These are phyloP conservation scores for Trypanosoma theileri DNA, from an alignment of 208 protist species.

Conservation along the genomic window DNA sequence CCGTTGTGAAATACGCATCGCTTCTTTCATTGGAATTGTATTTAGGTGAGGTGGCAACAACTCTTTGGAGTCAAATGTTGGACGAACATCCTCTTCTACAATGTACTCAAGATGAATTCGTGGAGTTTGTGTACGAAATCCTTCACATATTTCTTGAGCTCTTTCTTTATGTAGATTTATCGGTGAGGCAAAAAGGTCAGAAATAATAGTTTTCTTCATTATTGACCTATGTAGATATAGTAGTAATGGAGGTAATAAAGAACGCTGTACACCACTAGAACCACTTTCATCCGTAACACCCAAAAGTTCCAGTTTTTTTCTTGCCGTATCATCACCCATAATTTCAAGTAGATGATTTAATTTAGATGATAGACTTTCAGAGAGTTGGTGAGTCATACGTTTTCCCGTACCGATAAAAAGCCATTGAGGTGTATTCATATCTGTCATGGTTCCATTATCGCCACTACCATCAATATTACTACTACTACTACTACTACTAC, in stretches of 20 bases:
- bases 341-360: not conserved
- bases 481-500: not conserved
- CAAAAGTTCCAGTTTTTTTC: constrained; percentile 21
- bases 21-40: constrained; percentile 7
- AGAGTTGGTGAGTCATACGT: constrained; percentile 33
- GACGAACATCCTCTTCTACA: constrained; percentile 38
- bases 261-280: constrained; percentile 46
- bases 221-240: constrained; percentile 43
- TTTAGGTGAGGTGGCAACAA: constrained; percentile 20
- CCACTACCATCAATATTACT: too few species aligned
- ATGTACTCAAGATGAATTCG: constrained; percentile 62
- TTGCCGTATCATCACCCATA: not conserved
- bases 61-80: constrained; percentile 47
- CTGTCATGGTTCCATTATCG: constrained; percentile 35
- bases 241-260: constrained; percentile 43
- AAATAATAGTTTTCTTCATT: constrained; percentile 50
- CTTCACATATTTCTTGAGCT: constrained; percentile 42
- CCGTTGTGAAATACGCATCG: not conserved
- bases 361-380: not conserved
- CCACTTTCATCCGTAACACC: constrained; percentile 39
- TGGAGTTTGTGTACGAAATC: constrained; percentile 53
- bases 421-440: constrained; percentile 54
- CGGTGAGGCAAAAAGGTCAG: constrained; percentile 47
- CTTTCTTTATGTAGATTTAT: constrained; percentile 37
- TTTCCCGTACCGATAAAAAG: constrained; percentile 42